These are phyloP conservation scores for Crotalaria pallida DNA, from an alignment of 306 rosid genomes.

Conservation along the genomic window DNA sequence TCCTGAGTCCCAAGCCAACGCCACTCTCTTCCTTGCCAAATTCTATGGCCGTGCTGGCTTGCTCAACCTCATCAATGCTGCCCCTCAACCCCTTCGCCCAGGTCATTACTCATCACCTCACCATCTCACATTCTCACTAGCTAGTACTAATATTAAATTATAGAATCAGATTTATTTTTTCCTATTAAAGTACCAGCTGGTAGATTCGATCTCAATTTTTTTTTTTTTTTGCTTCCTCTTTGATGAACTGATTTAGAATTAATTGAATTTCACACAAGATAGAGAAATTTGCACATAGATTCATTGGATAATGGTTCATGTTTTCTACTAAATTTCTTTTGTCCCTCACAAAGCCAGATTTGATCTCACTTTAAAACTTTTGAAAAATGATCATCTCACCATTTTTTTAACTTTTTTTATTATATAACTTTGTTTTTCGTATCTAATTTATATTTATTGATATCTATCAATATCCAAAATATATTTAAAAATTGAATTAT, in stretches of 20 bases:
- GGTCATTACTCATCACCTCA: constrained; percentile 17
- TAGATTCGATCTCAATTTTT: background rate
- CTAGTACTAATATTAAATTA: too few species aligned
- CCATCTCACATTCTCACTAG: too few species aligned
- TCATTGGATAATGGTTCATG: background rate
- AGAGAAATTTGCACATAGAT: too few species aligned
- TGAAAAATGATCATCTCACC: too few species aligned
- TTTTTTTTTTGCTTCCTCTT: background rate
- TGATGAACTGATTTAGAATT: background rate
- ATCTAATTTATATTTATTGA: too few species aligned
- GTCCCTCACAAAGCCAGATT: background rate
- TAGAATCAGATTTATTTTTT: background rate
- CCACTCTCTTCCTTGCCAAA: constrained; percentile 67
- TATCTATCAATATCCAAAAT: too few species aligned
- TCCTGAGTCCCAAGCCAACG: constrained; percentile 57
- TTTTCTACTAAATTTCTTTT: background rate
- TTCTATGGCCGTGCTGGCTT: constrained; percentile 70
- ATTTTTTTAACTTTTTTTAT: too few species aligned
- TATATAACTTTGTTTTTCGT: too few species aligned
- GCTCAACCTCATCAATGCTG: constrained; percentile 53
- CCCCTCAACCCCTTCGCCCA: constrained; percentile 34
- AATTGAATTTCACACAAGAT: too few species aligned
- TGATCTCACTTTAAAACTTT: too few species aligned
- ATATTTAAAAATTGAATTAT: background rate
- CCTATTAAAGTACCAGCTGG: background rate